Evolutionary conservation across 441 rosid species (phyloP).

Genomic region (Populus trichocarpa): DNA sequence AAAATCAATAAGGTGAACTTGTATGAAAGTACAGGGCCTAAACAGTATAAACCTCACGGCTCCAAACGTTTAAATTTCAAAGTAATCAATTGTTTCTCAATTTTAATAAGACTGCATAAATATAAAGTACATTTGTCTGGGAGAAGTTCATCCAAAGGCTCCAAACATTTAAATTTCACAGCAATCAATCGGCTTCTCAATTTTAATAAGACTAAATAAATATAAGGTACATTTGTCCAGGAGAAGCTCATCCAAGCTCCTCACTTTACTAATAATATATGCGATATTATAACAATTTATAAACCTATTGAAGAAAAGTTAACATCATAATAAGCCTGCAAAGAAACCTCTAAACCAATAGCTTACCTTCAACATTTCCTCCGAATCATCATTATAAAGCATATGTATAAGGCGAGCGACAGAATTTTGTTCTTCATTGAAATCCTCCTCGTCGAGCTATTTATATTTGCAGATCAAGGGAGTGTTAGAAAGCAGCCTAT

Average conservation of each 20-base stretch:
- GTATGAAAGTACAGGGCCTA: background rate
- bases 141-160: background rate
- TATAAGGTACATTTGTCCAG: background rate
- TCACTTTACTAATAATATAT: background rate
- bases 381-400: slow-evolving; percentile 76
- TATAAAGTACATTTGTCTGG: background rate
- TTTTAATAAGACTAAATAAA: background rate
- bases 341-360: background rate
- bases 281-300: background rate
- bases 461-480: slow-evolving; percentile 3
- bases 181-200: background rate
- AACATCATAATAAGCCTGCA: background rate
- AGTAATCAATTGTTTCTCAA: background rate
- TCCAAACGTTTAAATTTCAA: background rate
- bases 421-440: slow-evolving; percentile 90
- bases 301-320: background rate
- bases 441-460: slow-evolving; percentile 87
- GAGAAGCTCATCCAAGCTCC: background rate
- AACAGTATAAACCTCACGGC: background rate
- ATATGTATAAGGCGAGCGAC: slow-evolving; percentile 92
- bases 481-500: slow-evolving; percentile 8
- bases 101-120: background rate
- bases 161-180: too few relatives aligned
- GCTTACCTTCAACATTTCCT: slow-evolving; percentile 93
- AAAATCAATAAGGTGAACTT: background rate